Base-by-base conservation (phyloP, 1,284 basidiomycete species). In the Pseudozyma tsukubaensis region DNA sequence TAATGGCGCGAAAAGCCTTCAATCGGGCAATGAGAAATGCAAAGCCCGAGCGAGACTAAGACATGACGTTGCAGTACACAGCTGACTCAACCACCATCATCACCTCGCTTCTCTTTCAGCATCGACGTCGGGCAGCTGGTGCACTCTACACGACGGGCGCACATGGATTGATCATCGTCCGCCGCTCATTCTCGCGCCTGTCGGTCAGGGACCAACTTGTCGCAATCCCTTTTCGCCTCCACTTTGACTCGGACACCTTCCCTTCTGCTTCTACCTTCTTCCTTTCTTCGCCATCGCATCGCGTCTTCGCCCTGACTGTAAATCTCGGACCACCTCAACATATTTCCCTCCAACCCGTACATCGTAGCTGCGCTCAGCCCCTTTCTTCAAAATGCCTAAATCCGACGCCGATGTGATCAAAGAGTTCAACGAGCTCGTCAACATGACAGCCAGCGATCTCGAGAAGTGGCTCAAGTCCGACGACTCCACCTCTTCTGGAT, bases 391-490 rank as follows among this genome's bases (percentile, higher is more conserved):
- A 44, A 80, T 80, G 78, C 71, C 60, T 61, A 80, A 80, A 48
- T 44, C 56, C 48, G 74, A 80, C 62, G 52, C 59, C 21, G 70
- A 80, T 10, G 76, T 80, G 10, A 72, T 79, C 62, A 60, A 65
- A n/a, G 77, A 79, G 67, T 80, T 80, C 72, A 72, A 77, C 59
- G 66, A 78, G 60, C 69, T 77, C 29, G 83, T 85, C 66, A 85
- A 85, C 78, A 83, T 85, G 82, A 69, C 77, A 13, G 71, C 80
- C 24, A 50, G 63, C 36, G 80, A 82, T 51, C 70, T 85, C 32
- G 61, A 73, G 29, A 75, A 77, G 16, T 84, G 83, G 82, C 79
- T 85, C 69, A 78, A 81, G 51, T 78, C 79, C 24, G 50, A 63
- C 18, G 76, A 78, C 36, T 78, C 75, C 2, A 65, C 76, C 40